Base-by-base conservation (phyloP, 768 basidiomycete genomes). In the Kwoniella sp. region DNA sequence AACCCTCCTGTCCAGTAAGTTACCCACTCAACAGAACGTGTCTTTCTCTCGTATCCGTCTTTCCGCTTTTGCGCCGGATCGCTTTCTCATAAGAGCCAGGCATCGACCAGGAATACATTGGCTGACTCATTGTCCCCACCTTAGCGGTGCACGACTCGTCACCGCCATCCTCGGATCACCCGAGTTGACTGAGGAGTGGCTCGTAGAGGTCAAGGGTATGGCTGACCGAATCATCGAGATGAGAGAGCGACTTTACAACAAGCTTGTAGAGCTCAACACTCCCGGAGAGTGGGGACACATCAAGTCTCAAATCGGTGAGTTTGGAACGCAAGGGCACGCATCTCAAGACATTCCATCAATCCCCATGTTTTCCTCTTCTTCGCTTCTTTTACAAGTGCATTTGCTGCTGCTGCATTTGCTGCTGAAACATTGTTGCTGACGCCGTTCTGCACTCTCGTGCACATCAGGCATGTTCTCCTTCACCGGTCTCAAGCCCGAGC, bases 231-330 rank as follows among this genome's bases (percentile, higher is more conserved):
- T 99, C 79, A 95, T 94, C 73, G 83, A 84, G 55, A 97, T 97
- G 94, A 86, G 96, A 46, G 82, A 86, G 66, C 85, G 90, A 82
- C 83, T 99, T 70, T 84, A 86, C 83, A 72, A 77, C 68, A 72
- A 69, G 25, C 76, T 78, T n/a, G 70, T 77, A 67, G 88, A 89
- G 78, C 80, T 92, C 68, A 85, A 89, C 75, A 94, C 91, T 55
- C 93, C 93, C 2, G 92, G 93, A 6, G 87, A 86, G 74, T 99
- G 96, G 96, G 86, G 88, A n/a, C 95, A 98, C 81, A 95, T 99
- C 73, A 83, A 89, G 71, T 86, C 87, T 56, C 96, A 98, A 84
- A 98, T 98, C 80, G 95, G 69, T 69, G 22, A 49, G 64, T 59
- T n/a, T n/a, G n/a, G n/a, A n/a, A n/a, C n/a, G n/a, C n/a, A n/a